Conservation (phyloP, 768 basidiomycete species). For the Mycena kentingensis region DNA sequence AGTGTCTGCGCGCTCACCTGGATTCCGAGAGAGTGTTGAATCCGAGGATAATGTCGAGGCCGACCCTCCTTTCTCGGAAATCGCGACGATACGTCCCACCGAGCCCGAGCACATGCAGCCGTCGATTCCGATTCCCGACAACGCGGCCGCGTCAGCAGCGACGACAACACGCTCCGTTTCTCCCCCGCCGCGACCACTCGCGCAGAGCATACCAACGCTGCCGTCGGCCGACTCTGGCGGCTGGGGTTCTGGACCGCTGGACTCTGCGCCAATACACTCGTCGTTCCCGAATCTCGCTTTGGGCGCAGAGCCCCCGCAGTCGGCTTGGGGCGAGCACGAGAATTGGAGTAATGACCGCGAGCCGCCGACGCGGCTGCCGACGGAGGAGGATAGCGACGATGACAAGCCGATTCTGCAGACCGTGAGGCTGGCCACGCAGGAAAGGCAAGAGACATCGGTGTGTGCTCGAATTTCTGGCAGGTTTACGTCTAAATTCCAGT, state of each 20-base stretch:
- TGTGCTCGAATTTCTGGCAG: too few species aligned
- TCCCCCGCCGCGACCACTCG: slow-evolving; percentile 31
- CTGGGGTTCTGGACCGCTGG: slow-evolving; percentile 14
- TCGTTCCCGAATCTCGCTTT: slow-evolving; percentile 39
- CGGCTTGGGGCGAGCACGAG: slow-evolving; percentile 54
- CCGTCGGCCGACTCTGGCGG: slow-evolving; percentile 1
- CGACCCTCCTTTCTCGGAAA: slow-evolving; percentile 43
- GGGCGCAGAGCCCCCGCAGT: slow-evolving; percentile 45
- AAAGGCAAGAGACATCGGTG: too few species aligned
- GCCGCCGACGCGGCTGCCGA: slow-evolving; percentile 21
- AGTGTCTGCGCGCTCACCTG: slow-evolving; percentile 39
- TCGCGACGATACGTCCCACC: slow-evolving; percentile 43
- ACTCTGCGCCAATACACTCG: slow-evolving; percentile 19
- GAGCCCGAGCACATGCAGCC: slow-evolving; percentile 34
- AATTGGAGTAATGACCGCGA: slow-evolving; percentile 40
- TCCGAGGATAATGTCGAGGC: slow-evolving; percentile 7
- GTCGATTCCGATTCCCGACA: slow-evolving; percentile 26
- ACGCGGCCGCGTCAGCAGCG: slow-evolving; percentile 16
- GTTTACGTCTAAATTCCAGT: slow-evolving; percentile 16
- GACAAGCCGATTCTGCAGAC: slow-evolving; percentile 66
- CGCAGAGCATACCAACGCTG: slow-evolving; percentile 21
- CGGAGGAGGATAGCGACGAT: slow-evolving; percentile 66
- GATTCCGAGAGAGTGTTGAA: slow-evolving; percentile 55
- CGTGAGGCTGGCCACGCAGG: slow-evolving; percentile 25
- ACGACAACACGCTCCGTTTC: too few species aligned